Percentiles rank a stretch among this genome's conserved stretches.
Evolutionary conservation across 192 early-diverging fungal genomes (phyloP).

Genomic region (Backusella macrospora): DNA sequence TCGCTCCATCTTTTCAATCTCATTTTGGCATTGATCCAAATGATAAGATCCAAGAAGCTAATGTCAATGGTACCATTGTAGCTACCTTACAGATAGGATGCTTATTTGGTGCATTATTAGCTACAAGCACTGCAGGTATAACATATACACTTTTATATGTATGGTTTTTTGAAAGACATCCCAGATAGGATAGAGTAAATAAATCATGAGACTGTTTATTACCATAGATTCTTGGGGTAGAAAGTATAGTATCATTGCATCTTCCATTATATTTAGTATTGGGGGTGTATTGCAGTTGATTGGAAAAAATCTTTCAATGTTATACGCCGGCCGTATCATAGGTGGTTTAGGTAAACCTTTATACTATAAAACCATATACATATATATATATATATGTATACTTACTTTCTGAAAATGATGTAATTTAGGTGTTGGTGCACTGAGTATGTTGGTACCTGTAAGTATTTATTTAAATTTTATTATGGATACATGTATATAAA

Average conservation of each 20-base stretch:
- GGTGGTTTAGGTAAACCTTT: slow-evolving; percentile 42
- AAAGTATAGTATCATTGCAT: slow-evolving; percentile 60
- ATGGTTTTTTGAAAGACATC: background rate
- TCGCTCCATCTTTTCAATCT: slow-evolving; percentile 23
- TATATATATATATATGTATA: background rate
- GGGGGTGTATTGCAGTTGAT: slow-evolving; percentile 54
- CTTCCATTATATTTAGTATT: slow-evolving; percentile 60
- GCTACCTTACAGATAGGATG: slow-evolving; percentile 29
- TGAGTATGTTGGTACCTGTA: slow-evolving; percentile 24
- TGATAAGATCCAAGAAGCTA: slow-evolving; percentile 19
- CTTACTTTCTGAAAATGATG: too few species aligned
- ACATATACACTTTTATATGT: background rate
- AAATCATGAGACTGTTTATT: background rate
- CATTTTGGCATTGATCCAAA: slow-evolving; percentile 31
- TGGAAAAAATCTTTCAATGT: slow-evolving; percentile 37
- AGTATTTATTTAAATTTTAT: background rate
- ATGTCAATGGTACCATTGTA: slow-evolving; percentile 26
- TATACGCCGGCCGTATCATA: slow-evolving; percentile 55
- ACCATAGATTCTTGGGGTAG: slow-evolving; percentile 56
- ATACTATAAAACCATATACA: background rate
- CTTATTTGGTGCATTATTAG: slow-evolving; percentile 32
- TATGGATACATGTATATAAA: too few species aligned
- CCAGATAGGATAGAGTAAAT: background rate
- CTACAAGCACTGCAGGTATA: slow-evolving; percentile 28
- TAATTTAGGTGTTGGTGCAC: slow-evolving; percentile 17